Conservation (phyloP, 495 filamentous ascomycete species). For the Oleoguttula mirabilis region DNA sequence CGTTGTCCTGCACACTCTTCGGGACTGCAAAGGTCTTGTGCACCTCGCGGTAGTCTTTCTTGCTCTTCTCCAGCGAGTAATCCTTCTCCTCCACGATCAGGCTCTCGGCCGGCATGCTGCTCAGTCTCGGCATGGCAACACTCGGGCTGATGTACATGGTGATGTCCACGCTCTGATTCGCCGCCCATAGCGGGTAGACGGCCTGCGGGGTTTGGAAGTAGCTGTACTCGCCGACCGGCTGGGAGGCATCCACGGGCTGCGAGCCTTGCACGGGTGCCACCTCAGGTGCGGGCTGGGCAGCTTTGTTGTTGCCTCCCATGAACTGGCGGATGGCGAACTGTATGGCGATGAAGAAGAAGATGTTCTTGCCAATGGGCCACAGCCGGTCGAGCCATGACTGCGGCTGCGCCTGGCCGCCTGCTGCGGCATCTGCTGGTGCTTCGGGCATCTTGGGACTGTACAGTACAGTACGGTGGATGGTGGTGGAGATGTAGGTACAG, state of each 20-base stretch:
- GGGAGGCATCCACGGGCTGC: slow-evolving; percentile 17
- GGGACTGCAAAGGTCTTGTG: slow-evolving; percentile 71
- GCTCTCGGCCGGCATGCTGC: slow-evolving; percentile 38
- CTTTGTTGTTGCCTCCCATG: slow-evolving; percentile 38
- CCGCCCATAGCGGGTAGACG: slow-evolving; percentile 79
- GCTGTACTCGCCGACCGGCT: slow-evolving; percentile 53
- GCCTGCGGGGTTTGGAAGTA: slow-evolving; percentile 57
- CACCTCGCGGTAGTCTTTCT: slow-evolving; percentile 62
- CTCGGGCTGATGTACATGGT: slow-evolving; percentile 71
- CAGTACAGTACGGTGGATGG: no score
- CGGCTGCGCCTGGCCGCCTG: slow-evolving; percentile 1
- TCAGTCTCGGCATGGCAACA: slow-evolving; percentile 54
- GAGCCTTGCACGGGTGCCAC: slow-evolving; percentile 34
- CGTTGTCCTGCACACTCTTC: slow-evolving; percentile 72
- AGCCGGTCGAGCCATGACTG: slow-evolving; percentile 29
- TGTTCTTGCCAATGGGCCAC: slow-evolving; percentile 42
- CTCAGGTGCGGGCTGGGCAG: slow-evolving; percentile 31
- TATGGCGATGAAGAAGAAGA: slow-evolving; percentile 56
- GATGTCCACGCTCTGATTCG: slow-evolving; percentile 67
- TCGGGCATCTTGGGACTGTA: no score
- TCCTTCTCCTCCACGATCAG: slow-evolving; percentile 68
- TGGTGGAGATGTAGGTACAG: no score
- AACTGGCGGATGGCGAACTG: slow-evolving; percentile 52
- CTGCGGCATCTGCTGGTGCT: slow-evolving; percentile 7
- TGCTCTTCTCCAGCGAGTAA: slow-evolving; percentile 65